Evolutionary conservation across 192 early-diverging fungal species (phyloP).

Genomic region (Coemansia sp.): DNA sequence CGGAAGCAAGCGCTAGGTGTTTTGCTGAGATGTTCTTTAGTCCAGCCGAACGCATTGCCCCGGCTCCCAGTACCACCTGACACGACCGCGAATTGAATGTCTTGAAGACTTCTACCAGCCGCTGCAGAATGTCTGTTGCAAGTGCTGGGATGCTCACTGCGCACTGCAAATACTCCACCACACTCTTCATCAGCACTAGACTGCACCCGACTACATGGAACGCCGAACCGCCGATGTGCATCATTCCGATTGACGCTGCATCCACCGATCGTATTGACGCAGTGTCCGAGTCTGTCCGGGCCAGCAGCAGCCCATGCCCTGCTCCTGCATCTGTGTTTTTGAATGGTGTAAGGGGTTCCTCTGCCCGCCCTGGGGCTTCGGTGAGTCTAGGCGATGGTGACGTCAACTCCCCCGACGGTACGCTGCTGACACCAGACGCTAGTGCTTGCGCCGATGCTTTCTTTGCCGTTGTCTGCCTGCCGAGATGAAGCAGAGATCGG

Average conservation of each 20-base stretch:
- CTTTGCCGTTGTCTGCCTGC: not conserved
- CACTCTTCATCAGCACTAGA: conserved; percentile 83
- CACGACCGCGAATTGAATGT: conserved; percentile 93
- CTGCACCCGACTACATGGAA: conserved; percentile 90
- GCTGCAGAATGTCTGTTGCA: conserved; percentile 84
- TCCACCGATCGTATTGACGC: conserved; percentile 44
- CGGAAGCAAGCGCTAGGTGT: conserved; percentile 92
- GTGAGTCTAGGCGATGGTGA: not conserved
- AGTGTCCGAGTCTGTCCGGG: conserved; percentile 37
- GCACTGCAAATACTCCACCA: conserved; percentile 89
- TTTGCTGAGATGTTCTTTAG: conserved; percentile 96
- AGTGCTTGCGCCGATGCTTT: not conserved
- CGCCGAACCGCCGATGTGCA: conserved; percentile 72
- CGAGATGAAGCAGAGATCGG: conserved; percentile 7
- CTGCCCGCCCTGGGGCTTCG: not conserved
- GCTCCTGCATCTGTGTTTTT: not conserved
- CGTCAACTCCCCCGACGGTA: not conserved
- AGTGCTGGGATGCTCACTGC: conserved; percentile 75
- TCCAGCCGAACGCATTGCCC: conserved; percentile 95
- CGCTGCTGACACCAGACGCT: conserved; percentile 1
- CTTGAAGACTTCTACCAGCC: conserved; percentile 78
- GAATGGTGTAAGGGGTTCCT: not conserved
- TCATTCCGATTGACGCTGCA: conserved; percentile 57
- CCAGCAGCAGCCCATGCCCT: not conserved
- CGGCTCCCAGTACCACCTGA: conserved; percentile 97